A percentile compares a stretch with the other conserved stretches of the same genome.
Conservation (phyloP, 768 basidiomycete species). For the Collybia nuda region DNA sequence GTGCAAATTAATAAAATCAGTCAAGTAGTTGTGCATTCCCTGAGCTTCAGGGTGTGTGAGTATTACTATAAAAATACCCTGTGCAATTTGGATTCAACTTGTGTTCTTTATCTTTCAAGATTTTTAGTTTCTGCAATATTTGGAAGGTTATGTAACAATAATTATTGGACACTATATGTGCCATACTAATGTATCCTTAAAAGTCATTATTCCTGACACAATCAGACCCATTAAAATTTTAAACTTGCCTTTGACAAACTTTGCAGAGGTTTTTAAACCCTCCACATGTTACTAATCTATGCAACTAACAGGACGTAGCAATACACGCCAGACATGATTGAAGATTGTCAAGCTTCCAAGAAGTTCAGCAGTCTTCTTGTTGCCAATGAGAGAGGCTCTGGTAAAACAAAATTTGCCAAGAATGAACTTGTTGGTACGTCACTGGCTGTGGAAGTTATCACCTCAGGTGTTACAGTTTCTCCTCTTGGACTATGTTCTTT, state of each 20-base stretch:
- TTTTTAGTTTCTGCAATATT: too few species aligned
- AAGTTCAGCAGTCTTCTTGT: constrained; percentile 50
- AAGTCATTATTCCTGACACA: constrained; percentile 38
- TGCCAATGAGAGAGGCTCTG: constrained; percentile 41
- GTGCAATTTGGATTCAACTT: too few species aligned
- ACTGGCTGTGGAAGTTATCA: too few species aligned
- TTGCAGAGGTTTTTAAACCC: constrained; percentile 24
- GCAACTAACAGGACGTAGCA: constrained; percentile 17
- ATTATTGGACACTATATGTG: constrained; percentile 44
- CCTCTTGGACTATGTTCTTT: too few species aligned
- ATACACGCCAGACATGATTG: constrained; percentile 56
- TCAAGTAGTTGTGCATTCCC: too few species aligned
- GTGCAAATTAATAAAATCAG: too few species aligned
- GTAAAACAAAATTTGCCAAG: constrained; percentile 35
- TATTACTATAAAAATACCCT: too few species aligned
- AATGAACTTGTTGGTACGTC: constrained; percentile 38
- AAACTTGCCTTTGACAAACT: constrained; percentile 42
- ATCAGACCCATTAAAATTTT: constrained; percentile 26
- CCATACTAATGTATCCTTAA: constrained; percentile 33
- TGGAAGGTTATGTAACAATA: too few species aligned
- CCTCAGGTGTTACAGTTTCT: too few species aligned
- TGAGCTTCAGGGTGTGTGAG: too few species aligned
- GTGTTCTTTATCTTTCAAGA: too few species aligned
- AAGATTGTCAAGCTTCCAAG: constrained; percentile 32
- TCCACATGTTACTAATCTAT: not conserved